Evolutionary conservation across 106 monocot genomes (phyloP).

Genomic region (Dioscorea alata): DNA sequence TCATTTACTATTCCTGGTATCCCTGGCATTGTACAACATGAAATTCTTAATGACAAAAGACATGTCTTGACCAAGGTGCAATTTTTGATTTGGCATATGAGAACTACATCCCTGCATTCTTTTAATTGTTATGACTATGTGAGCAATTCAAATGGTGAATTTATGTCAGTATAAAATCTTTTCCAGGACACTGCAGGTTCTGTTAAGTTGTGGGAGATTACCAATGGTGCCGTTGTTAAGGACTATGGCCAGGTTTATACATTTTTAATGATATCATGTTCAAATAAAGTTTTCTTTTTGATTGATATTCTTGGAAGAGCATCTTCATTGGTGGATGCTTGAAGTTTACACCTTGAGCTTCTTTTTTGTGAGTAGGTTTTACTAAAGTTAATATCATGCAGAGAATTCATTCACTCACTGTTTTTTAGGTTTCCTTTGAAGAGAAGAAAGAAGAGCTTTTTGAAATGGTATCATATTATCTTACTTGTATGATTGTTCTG

Average conservation of each 20-base stretch:
- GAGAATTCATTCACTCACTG: neutral
- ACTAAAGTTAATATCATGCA: neutral
- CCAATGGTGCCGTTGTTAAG: slow-evolving; percentile 73
- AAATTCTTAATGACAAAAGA: slow-evolving; percentile 94
- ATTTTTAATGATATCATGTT: neutral
- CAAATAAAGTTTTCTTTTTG: neutral
- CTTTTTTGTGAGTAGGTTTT: neutral
- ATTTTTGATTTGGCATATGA: too few species aligned
- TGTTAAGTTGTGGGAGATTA: slow-evolving; percentile 96
- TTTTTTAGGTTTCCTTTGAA: slow-evolving; percentile 81
- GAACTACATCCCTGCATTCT: too few species aligned
- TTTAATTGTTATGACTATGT: too few species aligned
- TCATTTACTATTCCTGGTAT: slow-evolving; percentile 69
- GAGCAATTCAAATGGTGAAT: too few species aligned
- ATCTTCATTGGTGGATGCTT: neutral
- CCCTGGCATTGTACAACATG: slow-evolving; percentile 85
- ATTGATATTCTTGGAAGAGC: neutral
- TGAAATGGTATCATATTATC: slow-evolving; percentile 70
- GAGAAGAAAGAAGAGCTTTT: slow-evolving; percentile 94
- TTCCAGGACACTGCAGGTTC: slow-evolving; percentile 75
- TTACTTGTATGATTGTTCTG: neutral
- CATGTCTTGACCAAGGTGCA: slow-evolving; percentile 91
- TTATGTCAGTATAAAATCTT: slow-evolving; percentile 11
- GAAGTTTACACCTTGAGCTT: neutral
- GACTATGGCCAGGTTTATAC: slow-evolving; percentile 81